These are phyloP conservation scores for Diaporthe helianthi DNA, from an alignment of 2,329 filamentous ascomycete genomes.

Conservation along the genomic window DNA sequence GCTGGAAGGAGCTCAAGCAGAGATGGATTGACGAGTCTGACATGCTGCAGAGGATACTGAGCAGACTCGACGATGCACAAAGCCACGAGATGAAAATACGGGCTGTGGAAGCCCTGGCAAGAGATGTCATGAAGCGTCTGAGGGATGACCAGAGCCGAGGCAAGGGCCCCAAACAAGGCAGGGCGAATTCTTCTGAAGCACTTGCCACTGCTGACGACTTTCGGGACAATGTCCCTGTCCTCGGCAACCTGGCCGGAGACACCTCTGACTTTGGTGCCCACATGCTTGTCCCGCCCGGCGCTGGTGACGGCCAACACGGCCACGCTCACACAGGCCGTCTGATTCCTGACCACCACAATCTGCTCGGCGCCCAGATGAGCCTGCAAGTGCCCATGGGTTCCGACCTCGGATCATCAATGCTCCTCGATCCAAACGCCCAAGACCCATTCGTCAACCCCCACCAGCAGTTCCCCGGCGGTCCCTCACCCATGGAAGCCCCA, in stretches of 20 bases:
- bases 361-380: conserved; percentile 36
- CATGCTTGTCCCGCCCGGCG: conserved; percentile 32
- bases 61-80: conserved; percentile 59
- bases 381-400: conserved; percentile 59
- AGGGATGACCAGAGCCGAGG: conserved; percentile 70
- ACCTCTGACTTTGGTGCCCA: conserved; percentile 16
- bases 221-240: conserved; percentile 43
- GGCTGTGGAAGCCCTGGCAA: conserved; percentile 74
- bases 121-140: conserved; percentile 79
- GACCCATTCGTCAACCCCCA: conserved; percentile 45
- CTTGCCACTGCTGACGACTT: conserved; percentile 46
- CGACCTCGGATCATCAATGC: conserved; percentile 47
- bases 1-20: conserved; percentile 74
- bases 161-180: conserved; percentile 32
- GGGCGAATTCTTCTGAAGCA: conserved; percentile 19
- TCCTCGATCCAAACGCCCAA: conserved; percentile 49
- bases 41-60: conserved; percentile 62
- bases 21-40: conserved; percentile 69
- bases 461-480: conserved; percentile 40
- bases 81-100: conserved; percentile 67
- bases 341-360: conserved; percentile 31
- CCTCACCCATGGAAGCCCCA: conserved; percentile 39
- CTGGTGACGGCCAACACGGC: conserved; percentile 37
- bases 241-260: conserved; percentile 17
- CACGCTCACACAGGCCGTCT: conserved; percentile 28